A percentile compares a stretch with the other conserved stretches of the same genome.
These are phyloP conservation scores for Rhynchosporium graminicola DNA, from an alignment of 2,329 filamentous ascomycete genomes.

Conservation along the genomic window DNA sequence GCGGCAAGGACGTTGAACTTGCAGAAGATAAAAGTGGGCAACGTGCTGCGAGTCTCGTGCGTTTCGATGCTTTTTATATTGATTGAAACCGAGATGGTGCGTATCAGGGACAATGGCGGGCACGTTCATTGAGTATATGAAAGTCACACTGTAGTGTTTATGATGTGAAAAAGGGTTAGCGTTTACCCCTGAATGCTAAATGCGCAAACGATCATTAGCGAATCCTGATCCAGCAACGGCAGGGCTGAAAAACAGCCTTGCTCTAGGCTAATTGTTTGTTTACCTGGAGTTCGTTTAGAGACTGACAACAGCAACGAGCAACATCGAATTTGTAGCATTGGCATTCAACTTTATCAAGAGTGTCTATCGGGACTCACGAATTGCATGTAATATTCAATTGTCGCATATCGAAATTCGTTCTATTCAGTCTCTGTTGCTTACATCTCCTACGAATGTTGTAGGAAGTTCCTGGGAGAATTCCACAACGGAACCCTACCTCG, in stretches of 20 bases:
- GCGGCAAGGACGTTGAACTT: not conserved
- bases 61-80: conserved; percentile 5
- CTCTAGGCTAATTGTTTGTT: not conserved
- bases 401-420: no score
- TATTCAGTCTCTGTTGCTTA: no score
- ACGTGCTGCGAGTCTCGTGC: conserved; percentile 1
- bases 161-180: not conserved
- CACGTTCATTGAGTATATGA: conserved; percentile 9
- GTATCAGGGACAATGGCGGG: not conserved
- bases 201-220: not conserved
- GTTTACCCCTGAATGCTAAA: conserved; percentile 11
- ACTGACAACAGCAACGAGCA: not conserved
- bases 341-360: no score
- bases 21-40: no score
- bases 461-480: no score
- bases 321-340: no score
- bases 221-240: not conserved
- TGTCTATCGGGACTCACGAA: no score
- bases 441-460: no score
- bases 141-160: conserved; percentile 5
- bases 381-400: no score
- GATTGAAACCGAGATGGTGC: conserved; percentile 7
- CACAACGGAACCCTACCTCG: not conserved
- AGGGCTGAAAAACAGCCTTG: not conserved
- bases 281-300: not conserved